Base-by-base conservation (phyloP, 352 stramenopile species). In the Detonula confervacea region DNA sequence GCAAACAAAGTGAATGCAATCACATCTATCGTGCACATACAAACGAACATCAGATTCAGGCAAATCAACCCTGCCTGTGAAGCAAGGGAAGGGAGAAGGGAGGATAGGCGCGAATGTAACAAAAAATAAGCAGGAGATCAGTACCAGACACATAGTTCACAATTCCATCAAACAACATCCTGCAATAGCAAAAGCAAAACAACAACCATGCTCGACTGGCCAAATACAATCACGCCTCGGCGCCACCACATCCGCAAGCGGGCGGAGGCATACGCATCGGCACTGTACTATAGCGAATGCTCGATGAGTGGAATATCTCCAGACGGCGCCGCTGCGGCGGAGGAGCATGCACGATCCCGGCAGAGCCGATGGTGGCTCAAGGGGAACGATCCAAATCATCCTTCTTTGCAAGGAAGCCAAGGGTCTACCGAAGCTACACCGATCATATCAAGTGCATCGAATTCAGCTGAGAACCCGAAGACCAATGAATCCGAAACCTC, bases 261-360 rank as follows among this genome's bases (percentile, higher is more conserved):
- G 11, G 65, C 69, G 14, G 54, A 68, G 44, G 64, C 72, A 14
- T 73, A 66, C n/a, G 57, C 65, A 29, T 71, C 63, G 20, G 86
- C 86, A 8, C 18, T 87, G n/a, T 91, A 83, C 59, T 90, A 89
- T 51, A 73, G 72, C 22, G 86, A 91, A 71, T 91, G 86, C 52
- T 80, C 75, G 33, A 44, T 86, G 3, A 61, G 63, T 6, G 79
- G 75, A 2, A 87, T 91, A 37, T 72, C 73, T 39, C 69, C 69
- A 6, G 46, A 49, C 12, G 65, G 76, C 14, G 83, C 86, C 9
- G 72, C 83, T 35, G 44, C 62, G 22, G 86, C 86, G 8, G 80
- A 83, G 47, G 60, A 77, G 35, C 47, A 81, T 61, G 80, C 63
- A 9, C 51, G 83, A 54, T 66, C 35, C 11, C 24, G 63, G 2